Conservation (phyloP, 208 protist genomes). For the Acanthamoeba castellanii region DNA sequence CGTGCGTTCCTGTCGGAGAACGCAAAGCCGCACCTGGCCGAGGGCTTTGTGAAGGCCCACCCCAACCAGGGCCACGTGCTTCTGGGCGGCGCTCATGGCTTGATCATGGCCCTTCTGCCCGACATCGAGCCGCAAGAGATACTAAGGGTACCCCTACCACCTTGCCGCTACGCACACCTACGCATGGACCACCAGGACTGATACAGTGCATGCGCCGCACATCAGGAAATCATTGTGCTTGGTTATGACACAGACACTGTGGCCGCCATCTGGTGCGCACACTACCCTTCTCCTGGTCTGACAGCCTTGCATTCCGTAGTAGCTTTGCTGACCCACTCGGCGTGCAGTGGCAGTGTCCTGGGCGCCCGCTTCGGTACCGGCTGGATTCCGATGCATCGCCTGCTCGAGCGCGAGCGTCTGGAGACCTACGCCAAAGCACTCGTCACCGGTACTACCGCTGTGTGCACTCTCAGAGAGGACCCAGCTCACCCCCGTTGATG, state of each 20-base stretch:
- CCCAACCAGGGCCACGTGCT: constrained; percentile 35
- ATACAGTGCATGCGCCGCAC: too few relatives aligned
- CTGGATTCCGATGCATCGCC: neutral
- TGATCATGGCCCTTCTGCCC: constrained; percentile 27
- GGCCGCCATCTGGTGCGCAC: constrained; percentile 1
- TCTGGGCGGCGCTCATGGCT: neutral
- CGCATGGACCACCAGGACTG: neutral
- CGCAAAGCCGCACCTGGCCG: constrained; percentile 4
- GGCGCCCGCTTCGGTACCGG: neutral
- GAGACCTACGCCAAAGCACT: neutral
- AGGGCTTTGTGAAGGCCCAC: constrained; percentile 19
- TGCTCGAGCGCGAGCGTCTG: constrained; percentile 18
- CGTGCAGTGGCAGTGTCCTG: neutral
- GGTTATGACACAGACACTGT: constrained; percentile 27
- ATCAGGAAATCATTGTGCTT: constrained; percentile 12
- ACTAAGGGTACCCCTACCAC: neutral
- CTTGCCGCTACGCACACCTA: neutral
- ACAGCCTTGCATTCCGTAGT: neutral
- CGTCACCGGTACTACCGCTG: neutral
- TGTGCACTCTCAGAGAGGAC: neutral
- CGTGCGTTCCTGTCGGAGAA: neutral
- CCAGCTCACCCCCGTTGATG: neutral
- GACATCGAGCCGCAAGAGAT: constrained; percentile 20
- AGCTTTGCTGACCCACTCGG: neutral
- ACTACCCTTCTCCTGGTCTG: neutral